phyloP scores from a whole-genome alignment of 1,284 basidiomycete genomes.

The Lentinula novae-zelandiae region DNA sequence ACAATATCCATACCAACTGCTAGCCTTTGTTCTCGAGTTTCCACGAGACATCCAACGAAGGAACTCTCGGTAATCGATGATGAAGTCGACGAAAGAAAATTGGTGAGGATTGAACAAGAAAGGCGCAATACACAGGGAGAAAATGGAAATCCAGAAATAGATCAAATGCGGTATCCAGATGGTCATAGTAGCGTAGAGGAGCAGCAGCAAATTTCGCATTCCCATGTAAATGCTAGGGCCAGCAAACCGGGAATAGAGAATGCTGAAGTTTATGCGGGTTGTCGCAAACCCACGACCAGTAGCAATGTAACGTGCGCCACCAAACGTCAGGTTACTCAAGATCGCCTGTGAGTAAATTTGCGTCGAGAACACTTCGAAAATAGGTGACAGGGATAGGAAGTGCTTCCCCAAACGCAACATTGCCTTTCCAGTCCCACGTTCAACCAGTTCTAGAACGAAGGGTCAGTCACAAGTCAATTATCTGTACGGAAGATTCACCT shows the following conservation, averaged over 20 bases:
- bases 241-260: slow-evolving; percentile 94
- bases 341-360: slow-evolving; percentile 97
- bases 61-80: slow-evolving; percentile 97
- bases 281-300: slow-evolving; percentile 97
- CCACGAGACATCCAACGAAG: slow-evolving; percentile 97
- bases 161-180: slow-evolving; percentile 93
- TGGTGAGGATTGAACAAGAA: slow-evolving; percentile 99
- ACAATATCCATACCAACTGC: slow-evolving; percentile 98
- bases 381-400: slow-evolving; percentile 90
- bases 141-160: slow-evolving; percentile 95
- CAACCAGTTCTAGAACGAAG: slow-evolving; percentile 71
- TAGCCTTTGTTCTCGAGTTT: slow-evolving; percentile 91
- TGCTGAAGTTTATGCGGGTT: slow-evolving; percentile 89
- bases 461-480: neutral
- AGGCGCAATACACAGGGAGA: slow-evolving; percentile 90
- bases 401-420: slow-evolving; percentile 90
- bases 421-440: slow-evolving; percentile 93
- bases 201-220: slow-evolving; percentile 84
- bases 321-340: slow-evolving; percentile 91
- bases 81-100: slow-evolving; percentile 92
- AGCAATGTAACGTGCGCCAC: slow-evolving; percentile 95
- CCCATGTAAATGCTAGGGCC: slow-evolving; percentile 98
- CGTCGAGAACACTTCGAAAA: slow-evolving; percentile 97
- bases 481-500: slow-evolving; percentile 45
- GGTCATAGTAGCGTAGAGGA: slow-evolving; percentile 86